Percentiles rank a stretch among this genome's conserved stretches.
Conservation (phyloP, 805 yeast genomes). For the Nakazawaea populi region DNA sequence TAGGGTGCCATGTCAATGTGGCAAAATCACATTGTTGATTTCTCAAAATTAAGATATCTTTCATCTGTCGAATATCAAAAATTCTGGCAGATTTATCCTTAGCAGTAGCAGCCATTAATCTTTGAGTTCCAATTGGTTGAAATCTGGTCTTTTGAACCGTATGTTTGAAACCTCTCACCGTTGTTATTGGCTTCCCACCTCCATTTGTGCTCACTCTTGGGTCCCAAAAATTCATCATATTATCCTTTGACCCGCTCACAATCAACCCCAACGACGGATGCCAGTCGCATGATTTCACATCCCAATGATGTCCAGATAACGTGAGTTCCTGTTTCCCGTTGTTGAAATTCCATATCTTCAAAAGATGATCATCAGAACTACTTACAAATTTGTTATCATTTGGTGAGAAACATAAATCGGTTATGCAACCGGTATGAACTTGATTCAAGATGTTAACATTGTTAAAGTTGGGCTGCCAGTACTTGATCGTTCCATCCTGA, state of each 20-base stretch:
- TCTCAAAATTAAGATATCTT: constrained; percentile 63
- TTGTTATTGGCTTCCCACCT: constrained; percentile 57
- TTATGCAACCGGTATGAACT: constrained; percentile 75
- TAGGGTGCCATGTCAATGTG: constrained; percentile 89
- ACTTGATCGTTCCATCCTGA: constrained; percentile 85
- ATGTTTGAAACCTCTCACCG: constrained; percentile 89
- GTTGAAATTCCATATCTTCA: constrained; percentile 93
- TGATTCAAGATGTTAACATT: constrained; percentile 75
- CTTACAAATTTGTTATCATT: constrained; percentile 90
- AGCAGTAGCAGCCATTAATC: constrained; percentile 78
- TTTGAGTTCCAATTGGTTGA: constrained; percentile 72
- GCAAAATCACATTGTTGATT: constrained; percentile 83
- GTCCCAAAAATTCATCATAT: constrained; percentile 91
- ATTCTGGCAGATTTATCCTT: constrained; percentile 85
- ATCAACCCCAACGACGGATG: constrained; percentile 83
- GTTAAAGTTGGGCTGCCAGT: constrained; percentile 97
- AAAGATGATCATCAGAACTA: constrained; percentile 84
- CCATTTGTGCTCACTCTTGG: constrained; percentile 50
- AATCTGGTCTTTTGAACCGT: constrained; percentile 83
- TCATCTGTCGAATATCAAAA: constrained; percentile 84
- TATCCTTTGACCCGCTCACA: constrained; percentile 94
- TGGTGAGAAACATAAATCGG: constrained; percentile 87
- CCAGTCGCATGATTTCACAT: constrained; percentile 96
- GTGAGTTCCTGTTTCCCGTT: constrained; percentile 78
- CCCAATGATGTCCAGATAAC: constrained; percentile 96